Percentiles rank a stretch among this genome's conserved stretches.
These are phyloP conservation scores for Apophysomyces sp. DNA, from an alignment of 371 early-diverging fungal species.

Conservation along the genomic window DNA sequence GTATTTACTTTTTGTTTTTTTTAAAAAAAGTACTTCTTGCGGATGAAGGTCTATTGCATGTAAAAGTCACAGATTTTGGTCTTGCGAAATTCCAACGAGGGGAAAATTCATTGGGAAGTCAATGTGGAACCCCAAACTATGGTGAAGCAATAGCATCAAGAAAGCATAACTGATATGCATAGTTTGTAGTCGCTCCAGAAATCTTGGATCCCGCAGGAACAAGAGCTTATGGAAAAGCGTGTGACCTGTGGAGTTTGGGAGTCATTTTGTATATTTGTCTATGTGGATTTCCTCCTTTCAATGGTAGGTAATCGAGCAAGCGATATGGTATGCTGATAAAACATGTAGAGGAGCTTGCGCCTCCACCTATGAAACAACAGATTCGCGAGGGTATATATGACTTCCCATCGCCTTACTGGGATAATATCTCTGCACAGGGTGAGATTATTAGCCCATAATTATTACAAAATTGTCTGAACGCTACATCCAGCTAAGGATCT, in stretches of 20 bases:
- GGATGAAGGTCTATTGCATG: conserved; percentile 53
- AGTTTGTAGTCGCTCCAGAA: conserved; percentile 84
- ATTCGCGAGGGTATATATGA: conserved; percentile 78
- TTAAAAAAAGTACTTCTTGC: conserved; percentile 75
- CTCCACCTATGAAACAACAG: conserved; percentile 49
- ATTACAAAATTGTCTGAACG: not conserved
- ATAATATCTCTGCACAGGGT: conserved; percentile 71
- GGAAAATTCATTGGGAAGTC: conserved; percentile 64
- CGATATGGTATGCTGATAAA: not conserved
- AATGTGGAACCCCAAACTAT: conserved; percentile 98
- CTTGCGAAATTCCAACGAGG: conserved; percentile 78
- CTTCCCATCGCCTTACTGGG: conserved; percentile 87
- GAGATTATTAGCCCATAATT: not conserved
- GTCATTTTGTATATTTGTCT: conserved; percentile 97
- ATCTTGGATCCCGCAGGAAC: conserved; percentile 66
- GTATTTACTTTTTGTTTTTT: conserved; percentile 74
- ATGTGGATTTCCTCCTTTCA: conserved; percentile 95
- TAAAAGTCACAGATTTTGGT: conserved; percentile 96
- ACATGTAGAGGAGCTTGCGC: conserved; percentile 13
- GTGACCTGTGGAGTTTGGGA: conserved; percentile 99
- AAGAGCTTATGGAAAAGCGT: conserved; percentile 79
- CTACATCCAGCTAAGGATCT: conserved; percentile 54
- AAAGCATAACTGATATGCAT: not conserved
- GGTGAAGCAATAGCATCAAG: conserved; percentile 30
- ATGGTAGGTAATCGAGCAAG: conserved; percentile 32